Percentiles rank a stretch among this genome's conserved stretches.
Conservation (phyloP, 495 filamentous ascomycete genomes). For the Lophium mytilinum region DNA sequence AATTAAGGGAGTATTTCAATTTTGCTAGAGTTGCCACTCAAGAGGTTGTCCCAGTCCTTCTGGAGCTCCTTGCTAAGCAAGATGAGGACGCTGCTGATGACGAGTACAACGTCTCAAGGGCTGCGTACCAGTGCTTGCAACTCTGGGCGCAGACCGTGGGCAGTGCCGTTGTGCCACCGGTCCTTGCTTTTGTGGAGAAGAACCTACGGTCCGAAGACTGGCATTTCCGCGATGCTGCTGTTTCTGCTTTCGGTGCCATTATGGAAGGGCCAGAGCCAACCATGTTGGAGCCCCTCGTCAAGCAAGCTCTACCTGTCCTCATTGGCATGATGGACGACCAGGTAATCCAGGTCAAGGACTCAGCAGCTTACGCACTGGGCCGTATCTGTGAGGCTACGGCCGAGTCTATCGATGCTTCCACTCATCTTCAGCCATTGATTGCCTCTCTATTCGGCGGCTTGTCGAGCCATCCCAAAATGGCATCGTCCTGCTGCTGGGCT, state of each 20-base stretch:
- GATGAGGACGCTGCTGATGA: constrained; percentile 95
- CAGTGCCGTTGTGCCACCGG: constrained; percentile 67
- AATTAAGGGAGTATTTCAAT: constrained; percentile 82
- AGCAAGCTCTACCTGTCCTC: constrained; percentile 83
- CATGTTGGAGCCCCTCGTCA: constrained; percentile 80
- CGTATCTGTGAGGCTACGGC: constrained; percentile 89
- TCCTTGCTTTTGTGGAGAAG: constrained; percentile 81
- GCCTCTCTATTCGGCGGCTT: constrained; percentile 83
- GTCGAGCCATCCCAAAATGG: constrained; percentile 91
- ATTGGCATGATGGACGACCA: constrained; percentile 94
- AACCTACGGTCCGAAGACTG: constrained; percentile 87
- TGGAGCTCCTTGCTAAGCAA: constrained; percentile 85
- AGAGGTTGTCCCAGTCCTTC: constrained; percentile 86
- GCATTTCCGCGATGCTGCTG: constrained; percentile 87
- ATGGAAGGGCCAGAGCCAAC: constrained; percentile 96
- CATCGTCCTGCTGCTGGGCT: constrained; percentile 96
- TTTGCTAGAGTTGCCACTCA: constrained; percentile 82
- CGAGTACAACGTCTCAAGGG: constrained; percentile 92
- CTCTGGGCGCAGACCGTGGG: constrained; percentile 89
- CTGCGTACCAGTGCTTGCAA: constrained; percentile 92
- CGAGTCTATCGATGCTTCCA: constrained; percentile 72
- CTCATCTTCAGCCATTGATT: constrained; percentile 77
- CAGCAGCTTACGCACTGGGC: constrained; percentile 92
- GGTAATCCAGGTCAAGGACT: constrained; percentile 85
- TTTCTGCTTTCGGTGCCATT: constrained; percentile 96